phyloP scores from a whole-genome alignment of 164 flowering plant species.

The Amborella trichopoda region DNA sequence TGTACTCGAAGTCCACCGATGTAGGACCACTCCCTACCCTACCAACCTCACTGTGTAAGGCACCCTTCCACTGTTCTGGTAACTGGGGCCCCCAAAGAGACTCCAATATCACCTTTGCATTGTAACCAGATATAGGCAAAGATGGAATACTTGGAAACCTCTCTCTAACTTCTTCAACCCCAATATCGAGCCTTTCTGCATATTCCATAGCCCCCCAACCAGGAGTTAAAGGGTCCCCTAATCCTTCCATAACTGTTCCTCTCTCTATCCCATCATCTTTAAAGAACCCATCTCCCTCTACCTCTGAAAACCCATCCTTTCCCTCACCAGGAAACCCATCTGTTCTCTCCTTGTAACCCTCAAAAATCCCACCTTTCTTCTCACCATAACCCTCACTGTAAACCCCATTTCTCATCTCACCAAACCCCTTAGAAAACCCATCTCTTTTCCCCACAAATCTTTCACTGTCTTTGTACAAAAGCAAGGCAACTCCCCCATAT shows the following conservation, averaged over 20 bases:
- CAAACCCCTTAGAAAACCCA: too few relatives aligned
- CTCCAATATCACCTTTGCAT: slow-evolving; percentile 42
- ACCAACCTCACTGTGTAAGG: slow-evolving; percentile 7
- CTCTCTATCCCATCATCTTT: slow-evolving; percentile 29
- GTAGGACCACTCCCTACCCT: slow-evolving; percentile 67
- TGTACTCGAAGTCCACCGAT: slow-evolving; percentile 51
- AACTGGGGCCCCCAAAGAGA: slow-evolving; percentile 36
- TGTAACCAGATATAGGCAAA: slow-evolving; percentile 53
- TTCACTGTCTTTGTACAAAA: slow-evolving; percentile 46
- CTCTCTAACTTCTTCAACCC: slow-evolving; percentile 27
- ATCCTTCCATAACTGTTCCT: slow-evolving; percentile 78
- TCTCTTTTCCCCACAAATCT: background rate
- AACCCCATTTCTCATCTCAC: too few relatives aligned
- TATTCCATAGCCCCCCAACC: slow-evolving; percentile 69
- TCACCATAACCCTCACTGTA: too few relatives aligned
- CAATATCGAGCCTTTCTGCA: slow-evolving; percentile 50
- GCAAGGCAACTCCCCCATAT: slow-evolving; percentile 52
- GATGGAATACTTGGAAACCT: slow-evolving; percentile 76
- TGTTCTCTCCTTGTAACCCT: too few relatives aligned
- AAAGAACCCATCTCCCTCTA: background rate
- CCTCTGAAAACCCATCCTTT: background rate
- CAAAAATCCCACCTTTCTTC: background rate
- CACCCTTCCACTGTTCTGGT: slow-evolving; percentile 47
- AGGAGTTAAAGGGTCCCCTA: slow-evolving; percentile 86
- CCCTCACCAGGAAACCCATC: too few relatives aligned